phyloP scores from a whole-genome alignment of 2,329 filamentous ascomycete species.

The Blastomyces silverae region DNA sequence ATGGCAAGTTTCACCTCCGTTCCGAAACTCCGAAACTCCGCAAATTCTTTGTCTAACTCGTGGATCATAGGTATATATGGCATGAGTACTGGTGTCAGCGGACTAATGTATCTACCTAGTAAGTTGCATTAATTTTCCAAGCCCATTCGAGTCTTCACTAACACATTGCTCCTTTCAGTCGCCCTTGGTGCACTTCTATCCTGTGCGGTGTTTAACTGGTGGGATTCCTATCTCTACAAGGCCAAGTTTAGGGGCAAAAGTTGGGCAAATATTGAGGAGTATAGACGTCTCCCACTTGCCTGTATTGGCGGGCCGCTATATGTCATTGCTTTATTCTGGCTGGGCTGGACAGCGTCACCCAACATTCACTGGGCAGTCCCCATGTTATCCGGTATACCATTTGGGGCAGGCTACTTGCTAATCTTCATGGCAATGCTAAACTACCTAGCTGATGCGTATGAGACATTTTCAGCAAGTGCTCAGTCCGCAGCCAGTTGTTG shows the following conservation, averaged over 20 bases:
- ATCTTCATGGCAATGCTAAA: conserved; percentile 62
- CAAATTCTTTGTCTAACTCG: background rate
- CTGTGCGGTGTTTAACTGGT: conserved; percentile 57
- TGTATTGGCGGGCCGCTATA: conserved; percentile 60
- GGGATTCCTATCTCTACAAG: conserved; percentile 54
- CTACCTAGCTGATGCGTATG: conserved; percentile 61
- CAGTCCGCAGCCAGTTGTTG: conserved; percentile 49
- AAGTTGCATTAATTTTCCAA: conserved; percentile 12
- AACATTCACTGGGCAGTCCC: conserved; percentile 41
- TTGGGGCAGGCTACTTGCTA: conserved; percentile 55
- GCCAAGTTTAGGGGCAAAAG: conserved; percentile 46
- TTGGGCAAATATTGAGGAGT: conserved; percentile 50
- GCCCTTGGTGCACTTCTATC: conserved; percentile 56
- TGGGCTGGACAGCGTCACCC: conserved; percentile 31
- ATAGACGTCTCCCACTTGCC: conserved; percentile 63
- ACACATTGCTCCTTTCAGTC: conserved; percentile 33
- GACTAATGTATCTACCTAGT: conserved; percentile 22
- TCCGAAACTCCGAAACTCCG: background rate
- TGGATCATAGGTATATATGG: conserved; percentile 21
- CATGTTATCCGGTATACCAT: conserved; percentile 55
- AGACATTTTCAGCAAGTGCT: conserved; percentile 56
- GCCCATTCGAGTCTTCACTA: conserved; percentile 13
- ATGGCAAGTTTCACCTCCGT: background rate
- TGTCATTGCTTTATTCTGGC: conserved; percentile 36
- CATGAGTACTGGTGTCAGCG: conserved; percentile 19